Evolutionary conservation across 768 basidiomycete genomes (phyloP).

Genomic region (Rhodosporidiobolus sp.): DNA sequence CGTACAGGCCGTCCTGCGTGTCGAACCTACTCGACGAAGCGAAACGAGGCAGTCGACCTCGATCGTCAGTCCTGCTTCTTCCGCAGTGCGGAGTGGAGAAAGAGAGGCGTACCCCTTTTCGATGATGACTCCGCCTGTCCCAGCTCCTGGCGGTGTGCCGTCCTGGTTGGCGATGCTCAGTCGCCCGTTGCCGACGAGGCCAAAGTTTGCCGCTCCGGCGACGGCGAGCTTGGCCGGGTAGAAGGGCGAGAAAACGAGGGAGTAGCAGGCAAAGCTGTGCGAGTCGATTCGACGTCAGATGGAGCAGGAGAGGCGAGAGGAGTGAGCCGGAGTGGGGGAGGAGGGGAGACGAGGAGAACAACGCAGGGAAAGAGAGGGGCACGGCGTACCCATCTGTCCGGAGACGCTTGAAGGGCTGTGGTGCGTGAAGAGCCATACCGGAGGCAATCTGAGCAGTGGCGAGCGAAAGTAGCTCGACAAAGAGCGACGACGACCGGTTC

Average conservation of each 20-base stretch:
- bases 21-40: conserved; percentile 63
- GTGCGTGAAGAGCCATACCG: background rate
- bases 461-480: background rate
- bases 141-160: background rate
- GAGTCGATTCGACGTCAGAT: background rate
- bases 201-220: conserved; percentile 60
- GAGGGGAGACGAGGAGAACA: background rate
- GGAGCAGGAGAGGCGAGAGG: background rate
- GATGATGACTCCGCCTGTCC: conserved; percentile 31
- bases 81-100: background rate
- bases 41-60: background rate
- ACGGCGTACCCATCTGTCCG: conserved; percentile 22
- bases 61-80: background rate
- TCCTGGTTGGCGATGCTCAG: conserved; percentile 53
- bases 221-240: conserved; percentile 48
- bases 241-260: conserved; percentile 49
- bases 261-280: conserved; percentile 47
- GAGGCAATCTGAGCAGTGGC: background rate
- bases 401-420: conserved; percentile 5
- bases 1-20: conserved; percentile 83
- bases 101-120: conserved; percentile 43
- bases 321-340: background rate
- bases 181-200: conserved; percentile 92
- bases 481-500: no score
- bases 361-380: background rate